These are phyloP conservation scores for Gossypium raimondii DNA, from an alignment of 345 rosid species.

Conservation along the genomic window DNA sequence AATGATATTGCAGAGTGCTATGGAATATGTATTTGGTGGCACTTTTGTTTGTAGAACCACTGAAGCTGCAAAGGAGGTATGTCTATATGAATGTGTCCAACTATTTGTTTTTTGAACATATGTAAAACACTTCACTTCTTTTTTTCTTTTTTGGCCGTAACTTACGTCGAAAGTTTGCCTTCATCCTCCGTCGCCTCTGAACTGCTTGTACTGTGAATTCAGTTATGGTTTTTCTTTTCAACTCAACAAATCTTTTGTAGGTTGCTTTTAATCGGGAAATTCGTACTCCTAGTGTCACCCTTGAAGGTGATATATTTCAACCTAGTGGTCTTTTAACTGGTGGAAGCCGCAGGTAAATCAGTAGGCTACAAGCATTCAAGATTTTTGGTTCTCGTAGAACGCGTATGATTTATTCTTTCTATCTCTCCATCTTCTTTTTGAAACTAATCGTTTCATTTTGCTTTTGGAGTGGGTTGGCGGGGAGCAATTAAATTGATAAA, in stretches of 20 bases:
- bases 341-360: constrained; percentile 81
- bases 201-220: not conserved
- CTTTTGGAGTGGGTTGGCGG: not conserved
- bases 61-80: constrained; percentile 90
- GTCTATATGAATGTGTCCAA: not conserved
- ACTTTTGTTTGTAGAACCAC: constrained; percentile 86
- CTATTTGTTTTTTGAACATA: constrained; percentile 1
- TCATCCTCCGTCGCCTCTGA: not conserved
- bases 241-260: constrained; percentile 35
- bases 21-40: constrained; percentile 93
- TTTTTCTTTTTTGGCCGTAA: not conserved
- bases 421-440: not conserved
- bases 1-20: constrained; percentile 65
- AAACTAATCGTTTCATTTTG: constrained; percentile 4
- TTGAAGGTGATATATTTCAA: constrained; percentile 92
- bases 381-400: constrained; percentile 1
- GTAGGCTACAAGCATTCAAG: constrained; percentile 2
- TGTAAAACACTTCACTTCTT: constrained; percentile 8
- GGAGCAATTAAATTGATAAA: not conserved
- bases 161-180: not conserved
- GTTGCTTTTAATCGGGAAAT: constrained; percentile 75
- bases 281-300: constrained; percentile 80
- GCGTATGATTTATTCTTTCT: not conserved
- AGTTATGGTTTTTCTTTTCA: not conserved
- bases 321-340: constrained; percentile 97